These are phyloP conservation scores for Populus hybrid DNA, from an alignment of 441 rosid species.

Conservation along the genomic window DNA sequence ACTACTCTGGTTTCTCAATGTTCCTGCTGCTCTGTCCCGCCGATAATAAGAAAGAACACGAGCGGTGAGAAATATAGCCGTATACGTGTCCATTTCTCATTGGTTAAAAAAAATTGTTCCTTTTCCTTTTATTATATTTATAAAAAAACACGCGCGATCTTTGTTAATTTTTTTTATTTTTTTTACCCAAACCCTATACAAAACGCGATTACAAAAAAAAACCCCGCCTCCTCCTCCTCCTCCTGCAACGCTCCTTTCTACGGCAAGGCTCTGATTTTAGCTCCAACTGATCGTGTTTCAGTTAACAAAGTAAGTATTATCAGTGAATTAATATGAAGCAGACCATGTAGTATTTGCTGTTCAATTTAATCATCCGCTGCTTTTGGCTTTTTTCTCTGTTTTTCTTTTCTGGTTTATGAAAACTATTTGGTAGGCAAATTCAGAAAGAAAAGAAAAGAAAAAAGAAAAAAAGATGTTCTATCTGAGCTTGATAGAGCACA, in stretches of 20 bases:
- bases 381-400: no score
- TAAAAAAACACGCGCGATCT: not conserved
- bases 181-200: not conserved
- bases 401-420: not conserved
- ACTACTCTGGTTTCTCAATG: no score
- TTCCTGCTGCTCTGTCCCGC: no score
- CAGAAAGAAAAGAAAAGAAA: not conserved
- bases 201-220: not conserved
- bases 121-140: not conserved
- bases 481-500: conserved; percentile 71
- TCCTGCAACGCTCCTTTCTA: not conserved
- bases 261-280: not conserved
- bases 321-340: not conserved
- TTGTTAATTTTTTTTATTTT: no score
- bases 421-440: not conserved
- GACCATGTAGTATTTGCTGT: not conserved
- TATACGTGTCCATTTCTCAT: not conserved
- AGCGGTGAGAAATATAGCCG: no score
- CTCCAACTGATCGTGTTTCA: not conserved
- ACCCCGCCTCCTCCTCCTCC: not conserved
- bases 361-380: not conserved
- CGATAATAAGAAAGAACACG: no score
- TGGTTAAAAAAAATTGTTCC: not conserved
- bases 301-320: not conserved
- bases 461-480: conserved; percentile 42